phyloP scores from a whole-genome alignment of 148 eudicot genomes.

The Spergularia marina region DNA sequence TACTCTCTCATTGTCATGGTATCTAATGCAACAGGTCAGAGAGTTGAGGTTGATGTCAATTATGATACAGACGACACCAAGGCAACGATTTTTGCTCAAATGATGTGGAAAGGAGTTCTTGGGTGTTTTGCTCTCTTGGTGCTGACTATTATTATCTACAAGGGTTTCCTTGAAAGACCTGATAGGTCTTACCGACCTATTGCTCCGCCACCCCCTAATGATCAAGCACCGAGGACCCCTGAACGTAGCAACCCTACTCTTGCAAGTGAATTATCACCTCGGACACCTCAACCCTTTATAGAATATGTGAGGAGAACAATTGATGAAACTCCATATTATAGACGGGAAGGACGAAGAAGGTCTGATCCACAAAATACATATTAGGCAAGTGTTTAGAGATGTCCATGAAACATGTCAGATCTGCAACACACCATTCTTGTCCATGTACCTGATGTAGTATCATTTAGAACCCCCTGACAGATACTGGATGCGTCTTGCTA shows the following conservation, averaged over 20 bases:
- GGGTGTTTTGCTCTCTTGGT: slow-evolving; percentile 30
- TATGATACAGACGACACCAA: slow-evolving; percentile 37
- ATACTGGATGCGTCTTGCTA: too few relatives aligned
- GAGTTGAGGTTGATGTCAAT: slow-evolving; percentile 51
- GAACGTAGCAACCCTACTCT: slow-evolving; percentile 36
- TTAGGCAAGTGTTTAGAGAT: slow-evolving; percentile 24
- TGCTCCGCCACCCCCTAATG: slow-evolving; percentile 27
- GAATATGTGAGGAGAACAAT: slow-evolving; percentile 83
- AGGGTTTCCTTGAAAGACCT: slow-evolving; percentile 36
- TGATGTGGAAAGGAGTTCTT: slow-evolving; percentile 28
- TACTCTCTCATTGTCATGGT: not conserved
- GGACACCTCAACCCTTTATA: slow-evolving; percentile 74
- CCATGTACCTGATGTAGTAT: slow-evolving; percentile 7
- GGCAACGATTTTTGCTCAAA: slow-evolving; percentile 3
- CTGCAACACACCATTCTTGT: not conserved
- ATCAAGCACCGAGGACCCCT: slow-evolving; percentile 44
- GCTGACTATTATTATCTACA: slow-evolving; percentile 29
- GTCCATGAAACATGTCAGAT: not conserved
- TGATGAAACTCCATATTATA: slow-evolving; percentile 83
- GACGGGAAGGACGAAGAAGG: slow-evolving; percentile 63
- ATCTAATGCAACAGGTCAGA: slow-evolving; percentile 51
- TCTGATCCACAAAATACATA: slow-evolving; percentile 66
- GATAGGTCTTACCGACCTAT: slow-evolving; percentile 18
- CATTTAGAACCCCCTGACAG: not conserved
- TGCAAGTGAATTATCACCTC: slow-evolving; percentile 48